phyloP scores from a whole-genome alignment of 2,329 filamentous ascomycete species.

The Fusarium sp. region DNA sequence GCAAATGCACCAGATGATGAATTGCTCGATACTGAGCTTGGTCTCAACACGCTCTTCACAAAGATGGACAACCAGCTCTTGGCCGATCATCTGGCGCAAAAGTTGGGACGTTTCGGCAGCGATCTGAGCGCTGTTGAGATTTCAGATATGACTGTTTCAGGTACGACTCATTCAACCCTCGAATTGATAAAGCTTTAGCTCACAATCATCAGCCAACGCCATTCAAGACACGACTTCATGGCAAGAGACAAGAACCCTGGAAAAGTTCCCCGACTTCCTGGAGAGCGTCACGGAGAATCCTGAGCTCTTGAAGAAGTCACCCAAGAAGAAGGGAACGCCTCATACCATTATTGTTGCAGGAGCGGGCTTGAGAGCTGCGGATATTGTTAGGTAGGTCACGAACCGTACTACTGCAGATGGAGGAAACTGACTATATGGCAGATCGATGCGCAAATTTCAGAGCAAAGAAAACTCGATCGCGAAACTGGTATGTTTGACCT shows the following conservation, averaged over 20 bases:
- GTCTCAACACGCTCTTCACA: slow-evolving; percentile 82
- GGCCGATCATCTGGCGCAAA: slow-evolving; percentile 86
- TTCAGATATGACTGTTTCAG: slow-evolving; percentile 82
- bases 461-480: slow-evolving; percentile 81
- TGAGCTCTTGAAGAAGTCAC: slow-evolving; percentile 69
- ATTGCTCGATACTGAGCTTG: slow-evolving; percentile 73
- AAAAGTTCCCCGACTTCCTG: slow-evolving; percentile 82
- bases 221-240: slow-evolving; percentile 86
- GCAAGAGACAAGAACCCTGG: slow-evolving; percentile 71
- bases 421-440: slow-evolving; percentile 49
- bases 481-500: slow-evolving; percentile 70
- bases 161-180: slow-evolving; percentile 57
- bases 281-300: slow-evolving; percentile 71
- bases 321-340: slow-evolving; percentile 76
- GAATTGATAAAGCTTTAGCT: neutral
- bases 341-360: slow-evolving; percentile 91
- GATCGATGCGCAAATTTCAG: slow-evolving; percentile 80
- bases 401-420: no score
- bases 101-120: slow-evolving; percentile 79
- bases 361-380: slow-evolving; percentile 86
- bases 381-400: slow-evolving; percentile 73
- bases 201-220: slow-evolving; percentile 66
- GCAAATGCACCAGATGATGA: slow-evolving; percentile 65
- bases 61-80: slow-evolving; percentile 85
- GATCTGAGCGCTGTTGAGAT: slow-evolving; percentile 87